These are phyloP conservation scores for Rachicladosporium sp. DNA, from an alignment of 2,329 filamentous ascomycete species.

Conservation along the genomic window DNA sequence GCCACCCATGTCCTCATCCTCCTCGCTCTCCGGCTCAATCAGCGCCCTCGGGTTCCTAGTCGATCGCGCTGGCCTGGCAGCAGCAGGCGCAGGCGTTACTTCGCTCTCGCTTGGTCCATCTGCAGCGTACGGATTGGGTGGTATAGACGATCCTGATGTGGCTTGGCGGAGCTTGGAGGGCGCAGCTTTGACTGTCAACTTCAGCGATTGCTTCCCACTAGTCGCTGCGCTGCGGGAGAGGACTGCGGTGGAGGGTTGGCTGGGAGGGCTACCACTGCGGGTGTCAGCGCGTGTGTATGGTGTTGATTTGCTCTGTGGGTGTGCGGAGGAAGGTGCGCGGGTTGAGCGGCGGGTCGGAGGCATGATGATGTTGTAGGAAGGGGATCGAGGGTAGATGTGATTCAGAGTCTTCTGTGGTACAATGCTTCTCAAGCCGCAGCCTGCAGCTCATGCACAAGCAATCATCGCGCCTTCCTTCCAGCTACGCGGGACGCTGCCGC, in stretches of 20 bases:
- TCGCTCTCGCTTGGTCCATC: constrained; percentile 21
- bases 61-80: constrained; percentile 11
- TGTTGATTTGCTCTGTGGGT: constrained; percentile 9
- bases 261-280: constrained; percentile 13
- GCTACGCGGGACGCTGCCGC: constrained; percentile 1
- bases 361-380: constrained; percentile 12
- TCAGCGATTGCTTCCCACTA: constrained; percentile 32
- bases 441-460: not conserved
- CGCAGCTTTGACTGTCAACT: constrained; percentile 38
- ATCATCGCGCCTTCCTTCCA: constrained; percentile 4
- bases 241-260: constrained; percentile 13
- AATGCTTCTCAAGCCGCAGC: not conserved
- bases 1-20: constrained; percentile 7
- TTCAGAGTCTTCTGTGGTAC: not conserved
- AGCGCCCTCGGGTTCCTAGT: constrained; percentile 24
- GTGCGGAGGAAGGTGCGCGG: constrained; percentile 13
- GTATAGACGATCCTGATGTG: constrained; percentile 25
- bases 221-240: constrained; percentile 26
- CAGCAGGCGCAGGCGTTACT: constrained; percentile 20
- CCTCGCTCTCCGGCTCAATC: constrained; percentile 23
- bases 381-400: not conserved
- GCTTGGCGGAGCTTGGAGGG: constrained; percentile 38
- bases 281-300: constrained; percentile 13
- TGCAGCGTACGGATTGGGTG: constrained; percentile 19
- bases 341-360: constrained; percentile 21